These are phyloP conservation scores for Cubamyces sp. DNA, from an alignment of 768 basidiomycete genomes.

Conservation along the genomic window DNA sequence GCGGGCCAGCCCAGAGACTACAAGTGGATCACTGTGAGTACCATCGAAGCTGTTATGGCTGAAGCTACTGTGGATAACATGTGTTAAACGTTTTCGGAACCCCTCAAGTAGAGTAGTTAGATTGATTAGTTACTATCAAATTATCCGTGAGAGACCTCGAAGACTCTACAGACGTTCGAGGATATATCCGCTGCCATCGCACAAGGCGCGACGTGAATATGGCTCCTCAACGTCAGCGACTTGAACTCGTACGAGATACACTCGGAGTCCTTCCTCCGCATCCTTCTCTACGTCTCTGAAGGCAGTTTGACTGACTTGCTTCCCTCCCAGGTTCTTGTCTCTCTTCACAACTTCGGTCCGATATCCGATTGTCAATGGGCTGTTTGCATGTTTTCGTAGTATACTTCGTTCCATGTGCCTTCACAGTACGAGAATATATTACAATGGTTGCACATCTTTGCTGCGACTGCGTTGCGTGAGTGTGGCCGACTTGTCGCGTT, in stretches of 20 bases:
- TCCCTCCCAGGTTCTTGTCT: too few species aligned
- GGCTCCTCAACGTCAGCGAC: constrained; percentile 79
- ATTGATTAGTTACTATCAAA: constrained; percentile 47
- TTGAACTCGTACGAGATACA: constrained; percentile 75
- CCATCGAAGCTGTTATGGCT: too few species aligned
- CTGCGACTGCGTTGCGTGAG: too few species aligned
- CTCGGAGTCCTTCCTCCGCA: constrained; percentile 54
- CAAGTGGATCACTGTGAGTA: constrained; percentile 68
- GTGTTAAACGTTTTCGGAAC: not conserved
- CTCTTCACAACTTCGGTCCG: too few species aligned
- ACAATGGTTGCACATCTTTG: too few species aligned
- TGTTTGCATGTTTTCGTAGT: too few species aligned
- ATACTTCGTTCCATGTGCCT: not conserved
- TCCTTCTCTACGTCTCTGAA: not conserved
- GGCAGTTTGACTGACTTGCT: constrained; percentile 1
- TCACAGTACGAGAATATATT: not conserved
- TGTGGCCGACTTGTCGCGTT: not conserved
- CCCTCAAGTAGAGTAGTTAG: constrained; percentile 48
- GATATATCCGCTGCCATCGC: constrained; percentile 70
- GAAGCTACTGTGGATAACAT: too few species aligned
- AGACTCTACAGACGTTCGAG: constrained; percentile 54
- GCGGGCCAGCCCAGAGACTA: constrained; percentile 69
- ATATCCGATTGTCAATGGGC: too few species aligned
- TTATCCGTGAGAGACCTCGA: not conserved
- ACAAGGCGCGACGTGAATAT: constrained; percentile 60